These are phyloP conservation scores for Camellia oleifera DNA, from an alignment of 179 eudicot genomes.

Conservation along the genomic window DNA sequence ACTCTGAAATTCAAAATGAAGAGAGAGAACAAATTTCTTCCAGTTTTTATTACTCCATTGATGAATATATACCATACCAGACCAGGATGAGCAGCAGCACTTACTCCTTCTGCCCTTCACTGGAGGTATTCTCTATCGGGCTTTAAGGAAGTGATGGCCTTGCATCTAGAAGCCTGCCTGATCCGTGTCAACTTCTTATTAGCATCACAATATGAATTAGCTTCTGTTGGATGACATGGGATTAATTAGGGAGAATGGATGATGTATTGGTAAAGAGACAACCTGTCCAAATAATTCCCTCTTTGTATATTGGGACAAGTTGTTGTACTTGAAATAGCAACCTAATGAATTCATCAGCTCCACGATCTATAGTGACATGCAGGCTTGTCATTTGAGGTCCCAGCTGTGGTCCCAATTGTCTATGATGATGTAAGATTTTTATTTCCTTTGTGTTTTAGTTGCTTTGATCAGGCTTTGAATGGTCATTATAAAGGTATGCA, in stretches of 20 bases:
- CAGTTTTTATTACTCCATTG: neutral
- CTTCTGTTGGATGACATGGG: neutral
- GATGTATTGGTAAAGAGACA: neutral
- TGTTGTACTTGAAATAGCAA: constrained; percentile 5
- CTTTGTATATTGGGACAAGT: neutral
- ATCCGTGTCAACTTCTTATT: neutral
- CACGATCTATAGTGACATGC: neutral
- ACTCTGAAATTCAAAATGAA: neutral
- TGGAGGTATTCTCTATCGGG: neutral
- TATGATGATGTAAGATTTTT: too few species aligned
- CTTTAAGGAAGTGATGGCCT: neutral
- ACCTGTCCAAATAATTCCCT: neutral
- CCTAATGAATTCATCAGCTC: neutral
- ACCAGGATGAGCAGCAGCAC: neutral
- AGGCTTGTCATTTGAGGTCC: neutral
- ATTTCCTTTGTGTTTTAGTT: too few species aligned
- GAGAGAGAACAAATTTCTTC: neutral
- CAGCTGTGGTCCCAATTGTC: neutral
- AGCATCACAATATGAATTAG: neutral
- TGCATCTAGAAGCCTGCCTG: neutral
- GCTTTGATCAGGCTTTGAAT: too few species aligned
- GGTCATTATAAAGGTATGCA: too few species aligned
- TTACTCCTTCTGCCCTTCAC: neutral
- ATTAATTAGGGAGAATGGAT: neutral
- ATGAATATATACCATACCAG: neutral